Percentiles rank a stretch among this genome's conserved stretches.
Evolutionary conservation across 2,329 filamentous ascomycete genomes (phyloP).

Genomic region (Eutypella sp.): DNA sequence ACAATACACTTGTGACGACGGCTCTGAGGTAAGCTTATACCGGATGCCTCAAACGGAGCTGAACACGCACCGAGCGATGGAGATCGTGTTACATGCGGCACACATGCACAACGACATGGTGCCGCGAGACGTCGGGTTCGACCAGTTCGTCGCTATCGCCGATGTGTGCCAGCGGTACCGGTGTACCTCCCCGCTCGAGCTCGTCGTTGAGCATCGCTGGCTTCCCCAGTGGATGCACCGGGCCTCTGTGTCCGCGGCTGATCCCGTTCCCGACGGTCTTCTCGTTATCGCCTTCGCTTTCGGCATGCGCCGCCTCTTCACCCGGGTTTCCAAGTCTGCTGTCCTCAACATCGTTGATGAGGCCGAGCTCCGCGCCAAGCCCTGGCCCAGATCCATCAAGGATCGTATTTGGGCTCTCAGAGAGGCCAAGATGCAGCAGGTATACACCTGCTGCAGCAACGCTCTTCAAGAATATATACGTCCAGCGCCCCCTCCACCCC

Average conservation of each 20-base stretch:
- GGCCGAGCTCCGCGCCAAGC: constrained; percentile 35
- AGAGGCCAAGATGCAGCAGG: constrained; percentile 45
- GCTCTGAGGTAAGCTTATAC: constrained; percentile 40
- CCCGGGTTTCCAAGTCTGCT: constrained; percentile 43
- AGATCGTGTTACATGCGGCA: constrained; percentile 46
- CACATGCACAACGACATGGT: constrained; percentile 44
- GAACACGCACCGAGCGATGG: constrained; percentile 36
- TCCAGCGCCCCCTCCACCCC: not conserved
- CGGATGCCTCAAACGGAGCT: constrained; percentile 48
- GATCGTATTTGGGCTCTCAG: constrained; percentile 45
- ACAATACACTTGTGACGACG: constrained; percentile 36
- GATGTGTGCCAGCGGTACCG: constrained; percentile 46
- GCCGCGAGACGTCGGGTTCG: constrained; percentile 41
- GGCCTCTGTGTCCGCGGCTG: constrained; percentile 23
- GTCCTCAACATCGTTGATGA: constrained; percentile 42
- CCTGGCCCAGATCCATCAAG: constrained; percentile 43
- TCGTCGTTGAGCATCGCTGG: constrained; percentile 47
- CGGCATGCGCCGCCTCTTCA: constrained; percentile 43
- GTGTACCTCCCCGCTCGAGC: constrained; percentile 46
- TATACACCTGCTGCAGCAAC: constrained; percentile 39
- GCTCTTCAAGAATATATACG: constrained; percentile 43
- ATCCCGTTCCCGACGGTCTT: constrained; percentile 45
- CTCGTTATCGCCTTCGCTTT: constrained; percentile 50
- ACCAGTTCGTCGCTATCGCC: constrained; percentile 47
- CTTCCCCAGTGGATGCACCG: constrained; percentile 47